Evolutionary conservation across 2,329 filamentous ascomycete genomes (phyloP).

Genomic region (Didymella pomorum): DNA sequence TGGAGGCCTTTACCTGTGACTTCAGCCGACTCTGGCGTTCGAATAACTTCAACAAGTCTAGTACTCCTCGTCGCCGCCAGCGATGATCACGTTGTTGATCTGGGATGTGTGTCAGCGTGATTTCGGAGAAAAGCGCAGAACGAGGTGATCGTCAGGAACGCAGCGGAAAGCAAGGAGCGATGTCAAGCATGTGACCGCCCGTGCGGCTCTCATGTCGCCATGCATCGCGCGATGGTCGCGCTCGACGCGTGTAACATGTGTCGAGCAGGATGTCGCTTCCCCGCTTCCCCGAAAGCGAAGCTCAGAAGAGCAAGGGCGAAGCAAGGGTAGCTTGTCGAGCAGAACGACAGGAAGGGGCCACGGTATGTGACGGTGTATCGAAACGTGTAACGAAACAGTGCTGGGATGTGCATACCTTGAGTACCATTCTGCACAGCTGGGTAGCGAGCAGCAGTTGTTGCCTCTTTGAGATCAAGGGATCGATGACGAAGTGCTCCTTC

Average conservation of each 20-base stretch:
- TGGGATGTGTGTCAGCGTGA: conserved; percentile 37
- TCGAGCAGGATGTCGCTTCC: conserved; percentile 19
- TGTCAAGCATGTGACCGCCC: conserved; percentile 5
- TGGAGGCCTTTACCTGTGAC: conserved; percentile 1
- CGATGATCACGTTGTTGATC: conserved; percentile 92
- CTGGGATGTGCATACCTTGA: conserved; percentile 60
- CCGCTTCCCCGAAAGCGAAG: conserved; percentile 32
- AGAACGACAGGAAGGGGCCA: conserved; percentile 12
- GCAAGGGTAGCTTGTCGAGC: conserved; percentile 17
- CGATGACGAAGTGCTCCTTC: conserved; percentile 97
- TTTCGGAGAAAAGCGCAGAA: conserved; percentile 13
- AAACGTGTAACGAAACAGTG: conserved; percentile 18
- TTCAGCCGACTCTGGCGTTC: neutral
- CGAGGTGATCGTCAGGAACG: conserved; percentile 5
- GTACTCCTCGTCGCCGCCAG: conserved; percentile 86
- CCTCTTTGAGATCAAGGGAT: conserved; percentile 96
- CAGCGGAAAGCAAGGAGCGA: conserved; percentile 1
- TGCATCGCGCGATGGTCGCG: conserved; percentile 22
- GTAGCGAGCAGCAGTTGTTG: conserved; percentile 96
- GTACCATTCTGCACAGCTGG: conserved; percentile 89
- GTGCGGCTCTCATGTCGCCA: conserved; percentile 21
- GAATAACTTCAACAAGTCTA: conserved; percentile 54
- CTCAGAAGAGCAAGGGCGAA: conserved; percentile 22
- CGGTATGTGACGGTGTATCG: conserved; percentile 32
- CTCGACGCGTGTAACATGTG: conserved; percentile 32